Evolutionary conservation across 2,329 filamentous ascomycete genomes (phyloP).

Genomic region (Alternaria brassicicola): DNA sequence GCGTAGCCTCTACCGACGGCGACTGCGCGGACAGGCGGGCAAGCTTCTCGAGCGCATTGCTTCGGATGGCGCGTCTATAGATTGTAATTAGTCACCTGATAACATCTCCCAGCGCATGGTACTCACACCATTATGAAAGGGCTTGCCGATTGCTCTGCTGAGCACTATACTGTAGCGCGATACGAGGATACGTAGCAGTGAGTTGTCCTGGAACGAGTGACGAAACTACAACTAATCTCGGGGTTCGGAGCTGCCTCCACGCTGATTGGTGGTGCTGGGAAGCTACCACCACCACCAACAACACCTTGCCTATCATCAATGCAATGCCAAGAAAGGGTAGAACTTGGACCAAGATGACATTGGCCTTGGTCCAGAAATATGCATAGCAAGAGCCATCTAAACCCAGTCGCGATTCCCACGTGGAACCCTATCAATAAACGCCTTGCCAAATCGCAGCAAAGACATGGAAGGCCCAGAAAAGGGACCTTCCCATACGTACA

Average conservation of each 20-base stretch:
- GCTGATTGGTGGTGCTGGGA: constrained; percentile 21
- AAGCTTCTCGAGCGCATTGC: constrained; percentile 59
- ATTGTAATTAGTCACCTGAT: not conserved
- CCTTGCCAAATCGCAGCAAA: constrained; percentile 5
- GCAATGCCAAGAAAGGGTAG: not conserved
- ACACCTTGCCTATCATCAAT: not conserved
- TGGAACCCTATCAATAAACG: not conserved
- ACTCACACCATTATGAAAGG: constrained; percentile 7
- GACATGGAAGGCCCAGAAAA: not conserved
- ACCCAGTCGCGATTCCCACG: not conserved
- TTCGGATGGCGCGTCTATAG: constrained; percentile 48
- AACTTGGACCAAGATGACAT: not conserved
- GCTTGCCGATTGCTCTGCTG: not conserved
- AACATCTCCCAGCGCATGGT: not conserved
- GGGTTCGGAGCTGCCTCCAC: constrained; percentile 16
- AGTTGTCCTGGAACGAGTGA: constrained; percentile 15
- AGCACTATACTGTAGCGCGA: constrained; percentile 10
- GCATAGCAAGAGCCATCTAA: not conserved
- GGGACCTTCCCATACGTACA: not conserved
- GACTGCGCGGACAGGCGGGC: constrained; percentile 54
- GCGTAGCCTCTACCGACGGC: constrained; percentile 30
- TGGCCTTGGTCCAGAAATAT: not conserved
- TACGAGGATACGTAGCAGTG: constrained; percentile 5
- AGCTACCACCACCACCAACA: not conserved
- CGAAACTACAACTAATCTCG: constrained; percentile 16